Percentiles rank a stretch among this genome's conserved stretches.
Conservation (phyloP, 495 filamentous ascomycete species). For the Penicillium lagena region DNA sequence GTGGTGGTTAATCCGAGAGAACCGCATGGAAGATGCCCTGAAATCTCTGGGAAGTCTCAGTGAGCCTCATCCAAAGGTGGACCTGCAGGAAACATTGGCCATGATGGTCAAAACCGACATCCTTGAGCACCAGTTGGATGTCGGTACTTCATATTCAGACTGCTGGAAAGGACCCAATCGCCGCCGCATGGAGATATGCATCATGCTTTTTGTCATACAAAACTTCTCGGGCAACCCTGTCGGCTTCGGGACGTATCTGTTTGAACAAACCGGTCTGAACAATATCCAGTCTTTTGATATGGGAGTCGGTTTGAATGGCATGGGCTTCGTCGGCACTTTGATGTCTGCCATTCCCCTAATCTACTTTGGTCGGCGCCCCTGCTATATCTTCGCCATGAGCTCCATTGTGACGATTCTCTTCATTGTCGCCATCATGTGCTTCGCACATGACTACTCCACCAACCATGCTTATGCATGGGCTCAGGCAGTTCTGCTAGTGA, state of each 20-base stretch:
- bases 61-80: slow-evolving; percentile 51
- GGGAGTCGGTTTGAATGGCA: slow-evolving; percentile 18
- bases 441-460: slow-evolving; percentile 1
- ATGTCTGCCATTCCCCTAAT: slow-evolving; percentile 24
- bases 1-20: slow-evolving; percentile 75
- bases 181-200: slow-evolving; percentile 61
- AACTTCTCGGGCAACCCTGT: slow-evolving; percentile 6
- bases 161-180: slow-evolving; percentile 68
- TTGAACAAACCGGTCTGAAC: slow-evolving; percentile 52
- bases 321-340: slow-evolving; percentile 22
- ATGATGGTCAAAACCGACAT: slow-evolving; percentile 81
- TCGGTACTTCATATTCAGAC: slow-evolving; percentile 57
- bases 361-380: slow-evolving; percentile 44
- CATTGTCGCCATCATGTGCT: slow-evolving; percentile 2
- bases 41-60: slow-evolving; percentile 58
- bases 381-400: slow-evolving; percentile 31
- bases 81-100: slow-evolving; percentile 64
- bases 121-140: slow-evolving; percentile 58
- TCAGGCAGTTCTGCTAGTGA: slow-evolving; percentile 3
- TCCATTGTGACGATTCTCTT: background rate
- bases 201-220: slow-evolving; percentile 54
- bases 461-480: slow-evolving; percentile 3
- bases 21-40: slow-evolving; percentile 58
- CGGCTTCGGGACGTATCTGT: slow-evolving; percentile 60
- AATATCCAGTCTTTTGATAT: slow-evolving; percentile 26